A percentile compares a stretch with the other conserved stretches of the same genome.
Conservation (phyloP, 441 rosid genomes). For the Rhodomyrtus psidioides region DNA sequence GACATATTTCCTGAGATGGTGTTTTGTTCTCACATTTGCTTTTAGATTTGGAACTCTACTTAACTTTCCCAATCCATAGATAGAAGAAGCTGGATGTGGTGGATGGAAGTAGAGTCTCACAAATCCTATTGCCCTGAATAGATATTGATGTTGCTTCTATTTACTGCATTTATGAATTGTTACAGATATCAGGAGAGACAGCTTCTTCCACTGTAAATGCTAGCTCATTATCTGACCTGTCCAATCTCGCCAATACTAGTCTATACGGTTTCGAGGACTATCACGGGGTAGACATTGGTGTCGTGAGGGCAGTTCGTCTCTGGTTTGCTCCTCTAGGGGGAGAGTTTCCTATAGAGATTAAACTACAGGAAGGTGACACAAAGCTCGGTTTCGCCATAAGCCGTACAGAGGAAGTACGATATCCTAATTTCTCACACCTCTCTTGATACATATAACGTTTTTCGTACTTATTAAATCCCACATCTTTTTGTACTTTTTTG, state of each 20-base stretch:
- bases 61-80: not conserved
- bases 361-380: slow-evolving; percentile 57
- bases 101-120: not conserved
- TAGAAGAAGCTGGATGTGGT: not conserved
- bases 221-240: slow-evolving; percentile 71
- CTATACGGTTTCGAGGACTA: slow-evolving; percentile 95
- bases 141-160: not conserved
- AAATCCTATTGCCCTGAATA: not conserved
- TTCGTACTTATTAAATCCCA: not conserved
- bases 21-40: not conserved
- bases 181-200: slow-evolving; percentile 88
- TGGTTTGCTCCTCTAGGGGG: slow-evolving; percentile 81
- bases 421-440: not conserved
- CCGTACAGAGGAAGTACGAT: slow-evolving; percentile 83
- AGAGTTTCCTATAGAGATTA: slow-evolving; percentile 62
- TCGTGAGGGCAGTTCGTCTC: slow-evolving; percentile 85
- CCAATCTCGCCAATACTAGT: slow-evolving; percentile 66
- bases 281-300: slow-evolving; percentile 93
- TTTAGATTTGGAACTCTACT: not conserved
- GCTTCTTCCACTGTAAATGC: slow-evolving; percentile 83
- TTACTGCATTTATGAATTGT: not conserved
- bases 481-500: not conserved
- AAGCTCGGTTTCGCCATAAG: slow-evolving; percentile 95
- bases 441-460: not conserved
- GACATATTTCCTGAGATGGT: not conserved